These are phyloP conservation scores for Trichocladium uniseriatum DNA, from an alignment of 495 filamentous ascomycete genomes.

Conservation along the genomic window DNA sequence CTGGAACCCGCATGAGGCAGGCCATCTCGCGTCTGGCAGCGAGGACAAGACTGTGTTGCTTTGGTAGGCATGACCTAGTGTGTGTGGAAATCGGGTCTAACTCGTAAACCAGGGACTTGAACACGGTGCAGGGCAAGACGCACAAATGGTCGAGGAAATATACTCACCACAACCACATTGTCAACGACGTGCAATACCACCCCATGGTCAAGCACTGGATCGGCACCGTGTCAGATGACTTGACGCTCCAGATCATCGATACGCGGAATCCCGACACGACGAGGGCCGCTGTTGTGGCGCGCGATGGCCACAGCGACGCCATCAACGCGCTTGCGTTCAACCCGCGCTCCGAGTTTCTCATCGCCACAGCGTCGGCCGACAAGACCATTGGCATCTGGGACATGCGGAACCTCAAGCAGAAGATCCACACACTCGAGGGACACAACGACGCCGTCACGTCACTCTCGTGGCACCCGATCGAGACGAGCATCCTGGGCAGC, in stretches of 20 bases:
- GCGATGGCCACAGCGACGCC: constrained; percentile 68
- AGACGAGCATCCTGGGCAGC: constrained; percentile 79
- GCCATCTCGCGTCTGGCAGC: constrained; percentile 78
- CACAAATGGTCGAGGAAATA: constrained; percentile 64
- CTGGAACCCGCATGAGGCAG: constrained; percentile 80
- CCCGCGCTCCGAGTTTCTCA: constrained; percentile 70
- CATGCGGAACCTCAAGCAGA: constrained; percentile 74
- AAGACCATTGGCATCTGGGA: constrained; percentile 96
- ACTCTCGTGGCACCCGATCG: constrained; percentile 85
- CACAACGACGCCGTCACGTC: constrained; percentile 86
- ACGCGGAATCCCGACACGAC: constrained; percentile 54
- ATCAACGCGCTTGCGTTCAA: constrained; percentile 95
- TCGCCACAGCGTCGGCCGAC: constrained; percentile 90
- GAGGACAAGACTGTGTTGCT: constrained; percentile 84
- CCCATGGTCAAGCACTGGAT: constrained; percentile 72
- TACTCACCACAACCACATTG: constrained; percentile 79
- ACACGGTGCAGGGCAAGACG: constrained; percentile 58
- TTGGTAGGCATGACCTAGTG: constrained; percentile 50
- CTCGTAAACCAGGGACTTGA: constrained; percentile 56
- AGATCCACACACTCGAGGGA: constrained; percentile 74
- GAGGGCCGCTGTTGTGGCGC: constrained; percentile 55
- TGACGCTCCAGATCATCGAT: constrained; percentile 87
- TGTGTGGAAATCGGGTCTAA: neutral
- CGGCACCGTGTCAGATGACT: constrained; percentile 89
- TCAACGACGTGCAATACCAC: constrained; percentile 95